A percentile compares a stretch with the other conserved stretches of the same genome.
phyloP scores from a whole-genome alignment of 805 yeast genomes.

The Martiniozyma abietophila region DNA sequence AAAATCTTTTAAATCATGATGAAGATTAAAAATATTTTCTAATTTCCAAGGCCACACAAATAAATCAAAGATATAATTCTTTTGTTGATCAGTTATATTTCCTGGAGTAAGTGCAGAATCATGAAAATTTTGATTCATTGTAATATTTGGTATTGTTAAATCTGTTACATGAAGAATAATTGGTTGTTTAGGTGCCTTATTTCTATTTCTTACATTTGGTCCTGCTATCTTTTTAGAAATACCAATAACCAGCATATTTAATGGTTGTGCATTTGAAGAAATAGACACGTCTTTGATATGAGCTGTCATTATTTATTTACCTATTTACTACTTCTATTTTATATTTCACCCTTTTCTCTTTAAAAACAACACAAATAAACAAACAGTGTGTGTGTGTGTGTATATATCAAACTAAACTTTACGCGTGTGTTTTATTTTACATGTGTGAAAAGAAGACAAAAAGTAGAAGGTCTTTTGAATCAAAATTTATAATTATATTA shows the following conservation, averaged over 20 bases:
- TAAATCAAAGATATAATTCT: conserved; percentile 4
- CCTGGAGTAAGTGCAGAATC: too few relatives aligned
- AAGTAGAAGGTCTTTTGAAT: neutral
- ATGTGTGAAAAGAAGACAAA: neutral
- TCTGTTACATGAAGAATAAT: conserved; percentile 18
- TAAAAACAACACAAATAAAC: too few relatives aligned
- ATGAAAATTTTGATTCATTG: neutral
- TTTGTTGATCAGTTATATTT: conserved; percentile 1
- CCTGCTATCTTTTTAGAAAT: conserved; percentile 9
- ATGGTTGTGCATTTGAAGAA: neutral
- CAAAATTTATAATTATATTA: neutral
- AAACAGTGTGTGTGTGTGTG: neutral
- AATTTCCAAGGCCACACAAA: conserved; percentile 1
- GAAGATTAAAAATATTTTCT: neutral
- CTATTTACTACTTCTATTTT: too few relatives aligned
- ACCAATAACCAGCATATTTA: conserved; percentile 14
- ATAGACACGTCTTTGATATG: neutral
- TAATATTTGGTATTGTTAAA: conserved; percentile 10
- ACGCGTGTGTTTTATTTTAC: neutral
- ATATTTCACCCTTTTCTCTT: too few relatives aligned
- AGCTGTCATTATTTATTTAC: too few relatives aligned
- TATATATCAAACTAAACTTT: neutral
- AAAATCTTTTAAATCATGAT: neutral
- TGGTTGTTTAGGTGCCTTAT: conserved; percentile 13
- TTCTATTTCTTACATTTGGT: conserved; percentile 2